These are phyloP conservation scores for Blastomyces percursus DNA, from an alignment of 2,329 filamentous ascomycete species.

Conservation along the genomic window DNA sequence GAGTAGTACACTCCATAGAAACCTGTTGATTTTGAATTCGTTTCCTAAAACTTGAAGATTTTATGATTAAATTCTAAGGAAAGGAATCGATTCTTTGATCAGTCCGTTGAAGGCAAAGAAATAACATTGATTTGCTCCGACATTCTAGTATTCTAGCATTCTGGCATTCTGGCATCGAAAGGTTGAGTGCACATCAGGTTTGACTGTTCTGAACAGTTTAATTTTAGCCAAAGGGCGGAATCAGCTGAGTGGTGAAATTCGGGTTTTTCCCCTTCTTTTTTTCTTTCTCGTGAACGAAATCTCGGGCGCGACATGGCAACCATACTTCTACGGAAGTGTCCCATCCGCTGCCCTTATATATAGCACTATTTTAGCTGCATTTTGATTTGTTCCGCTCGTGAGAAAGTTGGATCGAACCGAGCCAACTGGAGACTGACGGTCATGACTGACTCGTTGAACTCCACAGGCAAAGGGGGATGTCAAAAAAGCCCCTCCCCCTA, in stretches of 20 bases:
- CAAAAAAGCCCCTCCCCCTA: not conserved
- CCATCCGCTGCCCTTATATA: not conserved
- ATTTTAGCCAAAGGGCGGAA: too few species aligned
- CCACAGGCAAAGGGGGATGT: not conserved
- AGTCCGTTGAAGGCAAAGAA: too few species aligned
- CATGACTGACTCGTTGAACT: not conserved
- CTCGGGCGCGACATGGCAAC: too few species aligned
- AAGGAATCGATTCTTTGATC: not conserved
- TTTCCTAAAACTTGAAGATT: not conserved
- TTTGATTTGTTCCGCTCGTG: not conserved
- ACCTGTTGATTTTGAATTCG: not conserved
- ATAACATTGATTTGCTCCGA: too few species aligned
- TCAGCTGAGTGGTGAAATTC: too few species aligned
- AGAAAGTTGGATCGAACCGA: not conserved
- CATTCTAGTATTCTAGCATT: too few species aligned
- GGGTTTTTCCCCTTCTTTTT: not conserved
- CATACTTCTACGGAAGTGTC: too few species aligned
- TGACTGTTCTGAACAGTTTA: too few species aligned
- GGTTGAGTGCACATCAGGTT: too few species aligned
- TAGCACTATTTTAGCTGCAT: not conserved
- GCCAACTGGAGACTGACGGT: not conserved
- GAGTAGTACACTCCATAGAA: not conserved
- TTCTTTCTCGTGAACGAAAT: not conserved
- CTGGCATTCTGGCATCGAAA: too few species aligned
- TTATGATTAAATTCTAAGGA: not conserved